Percentiles rank a stretch among this genome's conserved stretches.
phyloP scores from a whole-genome alignment of 208 protist genomes.

The Wallacemonas collosoma region DNA sequence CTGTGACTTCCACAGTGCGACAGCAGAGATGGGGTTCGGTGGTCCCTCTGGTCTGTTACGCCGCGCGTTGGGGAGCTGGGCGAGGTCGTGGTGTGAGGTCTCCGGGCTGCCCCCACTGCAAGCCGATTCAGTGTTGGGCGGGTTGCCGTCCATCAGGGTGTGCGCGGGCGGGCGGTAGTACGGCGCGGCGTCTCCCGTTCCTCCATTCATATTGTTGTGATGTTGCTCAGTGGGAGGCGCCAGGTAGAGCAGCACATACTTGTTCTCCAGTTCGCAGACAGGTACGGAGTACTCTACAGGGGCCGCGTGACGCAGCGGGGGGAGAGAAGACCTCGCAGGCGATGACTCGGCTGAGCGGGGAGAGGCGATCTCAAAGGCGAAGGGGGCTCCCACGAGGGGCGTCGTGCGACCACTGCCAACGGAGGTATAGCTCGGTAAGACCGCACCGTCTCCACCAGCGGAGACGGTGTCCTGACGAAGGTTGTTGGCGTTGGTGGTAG shows the following conservation, averaged over 20 bases:
- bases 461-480: too few species aligned
- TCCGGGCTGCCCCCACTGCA: neutral
- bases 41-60: neutral
- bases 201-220: neutral
- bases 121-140: neutral
- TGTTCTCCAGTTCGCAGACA: constrained; percentile 42
- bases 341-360: constrained; percentile 9
- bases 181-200: neutral
- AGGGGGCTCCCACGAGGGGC: neutral
- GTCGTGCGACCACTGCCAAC: neutral
- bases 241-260: constrained; percentile 76
- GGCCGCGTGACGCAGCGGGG: constrained; percentile 6
- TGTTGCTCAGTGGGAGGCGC: constrained; percentile 21
- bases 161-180: neutral
- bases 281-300: constrained; percentile 51
- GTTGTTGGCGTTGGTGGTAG: too few species aligned
- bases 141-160: neutral
- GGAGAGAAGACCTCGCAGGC: neutral
- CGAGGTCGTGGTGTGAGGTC: neutral
- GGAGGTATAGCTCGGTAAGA: neutral
- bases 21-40: constrained; percentile 12
- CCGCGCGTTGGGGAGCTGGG: neutral
- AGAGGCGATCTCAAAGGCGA: neutral
- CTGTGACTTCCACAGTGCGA: constrained; percentile 13
- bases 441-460: neutral